phyloP scores from a whole-genome alignment of 1,139 yeast species.

The Geotrichum europaeum region DNA sequence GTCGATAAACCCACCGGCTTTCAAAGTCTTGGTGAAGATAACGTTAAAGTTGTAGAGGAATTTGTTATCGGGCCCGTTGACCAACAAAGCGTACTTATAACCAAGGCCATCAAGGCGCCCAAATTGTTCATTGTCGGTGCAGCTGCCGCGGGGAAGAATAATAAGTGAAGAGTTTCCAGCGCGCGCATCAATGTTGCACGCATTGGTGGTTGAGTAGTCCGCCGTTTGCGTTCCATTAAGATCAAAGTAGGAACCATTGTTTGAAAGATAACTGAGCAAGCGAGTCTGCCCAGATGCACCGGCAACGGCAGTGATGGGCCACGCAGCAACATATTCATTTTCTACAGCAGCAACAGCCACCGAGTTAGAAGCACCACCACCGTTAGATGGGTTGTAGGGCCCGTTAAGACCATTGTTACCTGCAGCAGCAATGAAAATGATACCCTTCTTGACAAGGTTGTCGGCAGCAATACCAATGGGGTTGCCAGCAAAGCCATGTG shows the following conservation, averaged over 20 bases:
- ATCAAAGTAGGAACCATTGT: slow-evolving; percentile 8
- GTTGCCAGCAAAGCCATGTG: not conserved
- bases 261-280: slow-evolving; percentile 5
- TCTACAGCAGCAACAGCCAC: slow-evolving; percentile 10
- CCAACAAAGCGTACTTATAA: slow-evolving; percentile 5
- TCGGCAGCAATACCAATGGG: slow-evolving; percentile 2
- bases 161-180: slow-evolving; percentile 1
- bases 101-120: not conserved
- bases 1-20: slow-evolving; percentile 7
- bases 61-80: not conserved
- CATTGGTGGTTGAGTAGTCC: slow-evolving; percentile 4
- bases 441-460: slow-evolving; percentile 5
- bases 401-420: slow-evolving; percentile 15
- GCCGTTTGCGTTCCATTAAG: slow-evolving; percentile 5
- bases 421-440: slow-evolving; percentile 9
- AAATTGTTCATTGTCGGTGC: slow-evolving; percentile 5
- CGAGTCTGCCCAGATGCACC: not conserved
- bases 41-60: slow-evolving; percentile 1
- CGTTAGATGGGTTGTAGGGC: slow-evolving; percentile 3
- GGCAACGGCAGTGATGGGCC: slow-evolving; percentile 14
- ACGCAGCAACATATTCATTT: slow-evolving; percentile 4
- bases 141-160: slow-evolving; percentile 2
- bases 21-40: not conserved
- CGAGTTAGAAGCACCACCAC: not conserved
- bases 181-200: not conserved